These are phyloP conservation scores for Cladosporium sp. DNA, from an alignment of 2,329 filamentous ascomycete genomes.

Conservation along the genomic window DNA sequence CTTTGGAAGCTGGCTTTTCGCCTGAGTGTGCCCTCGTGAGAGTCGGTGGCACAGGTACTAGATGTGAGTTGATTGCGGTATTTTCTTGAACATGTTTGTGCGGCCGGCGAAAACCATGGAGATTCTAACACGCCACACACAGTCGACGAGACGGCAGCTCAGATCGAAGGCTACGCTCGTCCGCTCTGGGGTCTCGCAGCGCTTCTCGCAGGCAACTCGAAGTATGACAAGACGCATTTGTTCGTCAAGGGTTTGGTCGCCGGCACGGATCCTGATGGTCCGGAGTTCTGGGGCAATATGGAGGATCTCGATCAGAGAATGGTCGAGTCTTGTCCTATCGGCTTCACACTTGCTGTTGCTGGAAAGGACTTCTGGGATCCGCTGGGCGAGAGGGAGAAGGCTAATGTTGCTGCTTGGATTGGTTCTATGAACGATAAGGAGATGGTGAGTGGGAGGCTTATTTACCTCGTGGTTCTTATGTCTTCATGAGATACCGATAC, in stretches of 20 bases:
- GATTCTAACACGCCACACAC: neutral
- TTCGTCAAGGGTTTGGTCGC: conserved; percentile 67
- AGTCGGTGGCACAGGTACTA: conserved; percentile 65
- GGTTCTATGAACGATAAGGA: conserved; percentile 76
- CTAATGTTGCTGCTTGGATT: conserved; percentile 66
- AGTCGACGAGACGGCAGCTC: conserved; percentile 69
- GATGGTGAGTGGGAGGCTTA: no score
- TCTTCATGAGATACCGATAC: no score
- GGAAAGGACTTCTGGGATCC: conserved; percentile 60
- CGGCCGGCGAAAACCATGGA: no score
- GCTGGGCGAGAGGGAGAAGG: conserved; percentile 56
- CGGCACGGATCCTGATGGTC: conserved; percentile 64
- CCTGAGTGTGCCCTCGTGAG: conserved; percentile 60
- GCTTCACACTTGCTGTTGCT: conserved; percentile 68
- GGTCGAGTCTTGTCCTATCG: conserved; percentile 79
- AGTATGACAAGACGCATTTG: conserved; percentile 58
- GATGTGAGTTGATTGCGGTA: conserved; percentile 40
- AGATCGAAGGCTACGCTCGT: conserved; percentile 70
- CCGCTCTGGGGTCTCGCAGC: conserved; percentile 72
- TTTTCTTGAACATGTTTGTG: no score
- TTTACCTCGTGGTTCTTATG: no score
- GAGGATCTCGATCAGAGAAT: conserved; percentile 74
- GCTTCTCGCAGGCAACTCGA: conserved; percentile 62
- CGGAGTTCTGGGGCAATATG: conserved; percentile 73
- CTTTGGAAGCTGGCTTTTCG: conserved; percentile 68